Base-by-base conservation (phyloP, 257 asterid genomes). In the Scutellaria minor region DNA sequence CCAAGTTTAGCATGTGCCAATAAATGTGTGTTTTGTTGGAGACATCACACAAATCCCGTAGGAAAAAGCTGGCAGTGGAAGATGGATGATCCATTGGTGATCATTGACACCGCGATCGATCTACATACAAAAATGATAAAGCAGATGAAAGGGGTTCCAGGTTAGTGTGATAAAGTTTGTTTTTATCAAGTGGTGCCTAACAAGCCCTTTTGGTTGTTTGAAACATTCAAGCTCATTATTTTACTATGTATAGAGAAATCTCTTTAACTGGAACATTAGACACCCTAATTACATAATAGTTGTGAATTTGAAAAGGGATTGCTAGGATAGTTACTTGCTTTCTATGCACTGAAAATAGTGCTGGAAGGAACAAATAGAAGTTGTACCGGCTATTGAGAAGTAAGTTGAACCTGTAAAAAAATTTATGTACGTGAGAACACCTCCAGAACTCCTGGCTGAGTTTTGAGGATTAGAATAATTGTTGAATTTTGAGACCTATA, bases 71-170 rank as follows among this genome's bases (percentile, higher is more conserved):
- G 99, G 99, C 85, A 74, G 66, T 95, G 99, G 99, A 95, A 95
- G 85, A 95, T 95, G 99, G 99, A 92, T 65, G 96, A 88, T 75
- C 99, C 99, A 58, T 13, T 90, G 82, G 93, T 83, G 76, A 95
- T 92, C 42, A 97, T 92, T 62, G 79, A 92, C 64, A 85, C 98
- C 31, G 97, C 99, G 75, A 84, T 95, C 10, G 91, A 92, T 62
- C 85, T 90, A 54, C 99, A 95, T 76, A 84, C 89, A 31, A 95
- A 95, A 80, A 92, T 95, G 99, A 95, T 95, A 70, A 83, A 65
- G 75, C 97, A 95, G 85, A 95, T 95, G 99, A 92, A 90, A 86
- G 99, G 99, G 65, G 99, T 95, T 80, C 99, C 99, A 51, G 99
- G 99, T 86, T 68, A 57, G 78, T 68, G 61, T 50, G 9, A 44